Conservation (phyloP, 2,329 filamentous ascomycete species). For the Camillea tinctor region DNA sequence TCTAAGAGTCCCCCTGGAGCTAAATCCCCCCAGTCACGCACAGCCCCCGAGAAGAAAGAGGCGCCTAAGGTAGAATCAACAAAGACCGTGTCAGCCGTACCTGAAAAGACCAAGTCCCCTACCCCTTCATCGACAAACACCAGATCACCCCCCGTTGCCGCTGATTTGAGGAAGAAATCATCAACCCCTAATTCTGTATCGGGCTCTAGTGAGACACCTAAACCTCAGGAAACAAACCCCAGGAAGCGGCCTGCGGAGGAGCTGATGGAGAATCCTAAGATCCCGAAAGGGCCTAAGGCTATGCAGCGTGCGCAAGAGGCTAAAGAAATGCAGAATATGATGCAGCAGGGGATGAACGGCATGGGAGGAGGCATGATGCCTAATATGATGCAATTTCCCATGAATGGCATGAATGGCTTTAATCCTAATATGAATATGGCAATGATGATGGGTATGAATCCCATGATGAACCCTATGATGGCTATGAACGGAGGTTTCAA, state of each 20-base stretch:
- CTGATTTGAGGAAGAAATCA: constrained; percentile 21
- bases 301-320: constrained; percentile 55
- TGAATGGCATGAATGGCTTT: constrained; percentile 39
- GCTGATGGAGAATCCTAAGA: constrained; percentile 60
- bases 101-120: constrained; percentile 30
- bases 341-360: constrained; percentile 49
- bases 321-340: constrained; percentile 48
- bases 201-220: constrained; percentile 20
- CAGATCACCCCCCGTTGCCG: constrained; percentile 30
- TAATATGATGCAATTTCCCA: constrained; percentile 44
- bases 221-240: constrained; percentile 32
- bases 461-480: constrained; percentile 41
- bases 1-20: constrained; percentile 47
- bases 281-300: constrained; percentile 64
- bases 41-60: constrained; percentile 28
- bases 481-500: constrained; percentile 39
- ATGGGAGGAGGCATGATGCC: constrained; percentile 43
- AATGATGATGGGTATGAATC: constrained; percentile 39
- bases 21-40: constrained; percentile 30
- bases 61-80: constrained; percentile 35
- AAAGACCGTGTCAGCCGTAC: constrained; percentile 32
- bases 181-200: constrained; percentile 24
- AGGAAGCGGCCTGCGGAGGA: constrained; percentile 87
- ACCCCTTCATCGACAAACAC: constrained; percentile 26
- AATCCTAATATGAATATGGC: constrained; percentile 37